Conservation (phyloP, 2,329 filamentous ascomycete genomes). For the Chaetomiaceae sp. region DNA sequence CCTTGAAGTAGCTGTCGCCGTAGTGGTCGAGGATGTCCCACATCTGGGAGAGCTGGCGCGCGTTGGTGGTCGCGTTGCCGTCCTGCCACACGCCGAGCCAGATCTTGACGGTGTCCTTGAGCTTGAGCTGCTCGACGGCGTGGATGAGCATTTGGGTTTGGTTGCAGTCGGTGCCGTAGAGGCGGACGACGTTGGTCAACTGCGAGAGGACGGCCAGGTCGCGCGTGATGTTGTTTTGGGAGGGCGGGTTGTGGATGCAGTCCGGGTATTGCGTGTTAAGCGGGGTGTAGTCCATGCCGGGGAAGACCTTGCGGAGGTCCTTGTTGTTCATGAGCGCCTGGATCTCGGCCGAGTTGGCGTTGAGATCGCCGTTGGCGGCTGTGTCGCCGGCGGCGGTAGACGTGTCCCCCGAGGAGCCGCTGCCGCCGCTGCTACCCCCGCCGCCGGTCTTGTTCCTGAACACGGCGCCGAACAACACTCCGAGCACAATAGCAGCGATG, state of each 20-base stretch:
- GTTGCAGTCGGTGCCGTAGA: constrained; percentile 97
- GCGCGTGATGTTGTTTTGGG: constrained; percentile 90
- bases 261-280: constrained; percentile 86
- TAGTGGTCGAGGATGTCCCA: constrained; percentile 74
- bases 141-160: constrained; percentile 92
- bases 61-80: constrained; percentile 75
- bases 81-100: constrained; percentile 97
- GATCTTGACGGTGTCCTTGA: constrained; percentile 72
- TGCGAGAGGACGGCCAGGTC: constrained; percentile 88
- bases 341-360: constrained; percentile 73
- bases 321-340: constrained; percentile 74
- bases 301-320: constrained; percentile 86
- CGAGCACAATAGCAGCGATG: constrained; percentile 67
- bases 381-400: constrained; percentile 57
- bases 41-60: constrained; percentile 76
- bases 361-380: constrained; percentile 63
- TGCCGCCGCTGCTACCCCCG: constrained; percentile 19
- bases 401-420: constrained; percentile 28
- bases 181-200: constrained; percentile 78
- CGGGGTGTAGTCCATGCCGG: constrained; percentile 92
- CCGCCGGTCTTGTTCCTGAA: constrained; percentile 44
- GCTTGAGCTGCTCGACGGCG: constrained; percentile 67
- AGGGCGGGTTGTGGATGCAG: constrained; percentile 71
- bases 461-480: constrained; percentile 68
- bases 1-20: constrained; percentile 65